Base-by-base conservation (phyloP, 805 yeast genomes). In the Wickerhamia fluorescens region DNA sequence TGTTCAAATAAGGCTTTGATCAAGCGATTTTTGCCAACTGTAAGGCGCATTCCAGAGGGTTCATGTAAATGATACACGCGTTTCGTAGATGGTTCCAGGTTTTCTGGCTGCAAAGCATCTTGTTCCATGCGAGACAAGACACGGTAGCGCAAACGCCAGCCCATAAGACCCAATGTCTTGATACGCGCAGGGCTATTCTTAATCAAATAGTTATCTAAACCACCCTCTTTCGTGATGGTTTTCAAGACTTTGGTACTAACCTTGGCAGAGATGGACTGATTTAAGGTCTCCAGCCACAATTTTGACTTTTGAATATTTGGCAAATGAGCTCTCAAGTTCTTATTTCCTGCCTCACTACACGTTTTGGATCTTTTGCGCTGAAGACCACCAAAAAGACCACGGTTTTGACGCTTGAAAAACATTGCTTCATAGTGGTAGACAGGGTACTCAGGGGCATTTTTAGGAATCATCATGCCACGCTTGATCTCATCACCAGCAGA, bases 211-310 rank as follows among this genome's bases (percentile, higher is more conserved):
- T 78, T 78, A 51, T 92, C 99, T 33, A 92, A 66, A 4, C 99
- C 98, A 37, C 98, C 98, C 54, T 89, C 97, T 44, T 77, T 84
- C 34, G 84, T 80, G 35, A 92, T 79, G 0, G 96, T 87, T 45
- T 78, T 75, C 49, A 92, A 67, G 5, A 87, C 96, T 35, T 78
- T 73, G 4, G 96, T 73, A 6, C 87, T 78, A 20, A 87, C 75
- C 35, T 69, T 75, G 31, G 85, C 54, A 27, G 63, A 61, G 25
- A 87, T 53, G 22, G 62, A 56, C 41, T 65, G 66, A 34, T 75
- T 60, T 44, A 92, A 66, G 0, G 83, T 61, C 42, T 84, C 95
- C 39, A 95, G 84, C 92, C 95, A 89, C 25, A 92, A 60, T 18
- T 68, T 71, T 49, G 86, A 75, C 38, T 63, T 71, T 26, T 81